Percentiles rank a stretch among this genome's conserved stretches.
Evolutionary conservation across 2,329 filamentous ascomycete genomes (phyloP).

Genomic region (Hypoxylon sp.): DNA sequence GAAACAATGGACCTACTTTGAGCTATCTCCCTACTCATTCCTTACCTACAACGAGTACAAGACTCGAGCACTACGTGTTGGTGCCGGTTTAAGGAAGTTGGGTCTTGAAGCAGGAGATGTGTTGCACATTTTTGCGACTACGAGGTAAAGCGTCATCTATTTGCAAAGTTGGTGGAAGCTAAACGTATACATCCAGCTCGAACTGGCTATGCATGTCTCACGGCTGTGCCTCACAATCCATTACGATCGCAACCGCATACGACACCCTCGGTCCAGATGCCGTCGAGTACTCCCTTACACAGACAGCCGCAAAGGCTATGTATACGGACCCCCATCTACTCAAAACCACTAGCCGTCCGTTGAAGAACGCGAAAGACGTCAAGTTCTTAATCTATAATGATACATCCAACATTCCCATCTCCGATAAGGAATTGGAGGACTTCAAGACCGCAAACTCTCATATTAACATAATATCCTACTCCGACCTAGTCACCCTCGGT

Average conservation of each 20-base stretch:
- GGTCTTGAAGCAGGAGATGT: slow-evolving; percentile 77
- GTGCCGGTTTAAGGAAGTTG: slow-evolving; percentile 80
- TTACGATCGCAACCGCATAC: slow-evolving; percentile 94
- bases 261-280: slow-evolving; percentile 90
- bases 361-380: slow-evolving; percentile 70
- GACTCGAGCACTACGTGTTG: slow-evolving; percentile 76
- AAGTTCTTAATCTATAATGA: slow-evolving; percentile 76
- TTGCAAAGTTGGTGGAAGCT: slow-evolving; percentile 26
- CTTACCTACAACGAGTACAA: slow-evolving; percentile 86
- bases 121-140: slow-evolving; percentile 88
- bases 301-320: slow-evolving; percentile 85
- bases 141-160: slow-evolving; percentile 68
- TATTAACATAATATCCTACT: slow-evolving; percentile 67
- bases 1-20: slow-evolving; percentile 93
- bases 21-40: slow-evolving; percentile 83
- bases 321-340: slow-evolving; percentile 88
- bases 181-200: slow-evolving; percentile 63
- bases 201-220: slow-evolving; percentile 90
- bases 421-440: slow-evolving; percentile 66
- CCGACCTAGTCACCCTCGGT: slow-evolving; percentile 70
- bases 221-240: slow-evolving; percentile 82
- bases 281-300: slow-evolving; percentile 85
- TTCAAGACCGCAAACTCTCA: slow-evolving; percentile 71
- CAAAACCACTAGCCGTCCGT: slow-evolving; percentile 69
- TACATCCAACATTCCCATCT: slow-evolving; percentile 64